phyloP scores from a whole-genome alignment of 495 filamentous ascomycete genomes.

The Tuber melanosporum region DNA sequence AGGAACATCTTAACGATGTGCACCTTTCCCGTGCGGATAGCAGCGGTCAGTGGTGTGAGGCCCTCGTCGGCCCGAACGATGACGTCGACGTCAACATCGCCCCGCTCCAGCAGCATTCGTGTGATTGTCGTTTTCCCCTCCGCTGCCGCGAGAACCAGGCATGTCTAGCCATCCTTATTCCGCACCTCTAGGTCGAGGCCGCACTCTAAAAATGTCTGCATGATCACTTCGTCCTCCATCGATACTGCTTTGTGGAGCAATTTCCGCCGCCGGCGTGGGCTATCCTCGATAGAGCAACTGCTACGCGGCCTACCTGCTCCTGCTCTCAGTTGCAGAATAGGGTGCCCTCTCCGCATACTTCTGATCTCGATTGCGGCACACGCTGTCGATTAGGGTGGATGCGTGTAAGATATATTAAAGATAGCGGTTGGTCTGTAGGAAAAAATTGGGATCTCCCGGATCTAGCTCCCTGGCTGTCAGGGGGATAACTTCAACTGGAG shows the following conservation, averaged over 20 bases:
- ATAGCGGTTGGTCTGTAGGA: slow-evolving; percentile 26
- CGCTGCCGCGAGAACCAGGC: slow-evolving; percentile 18
- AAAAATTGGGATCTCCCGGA: slow-evolving; percentile 21
- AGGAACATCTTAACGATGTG: slow-evolving; percentile 19
- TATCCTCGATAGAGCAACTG: slow-evolving; percentile 22
- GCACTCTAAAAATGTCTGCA: slow-evolving; percentile 13
- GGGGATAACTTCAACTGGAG: slow-evolving; percentile 34
- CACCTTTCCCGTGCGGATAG: slow-evolving; percentile 12
- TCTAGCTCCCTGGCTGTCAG: slow-evolving; percentile 24
- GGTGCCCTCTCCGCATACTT: slow-evolving; percentile 8
- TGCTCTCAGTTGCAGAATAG: slow-evolving; percentile 23
- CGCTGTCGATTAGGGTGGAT: slow-evolving; percentile 21
- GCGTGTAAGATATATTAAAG: slow-evolving; percentile 22
- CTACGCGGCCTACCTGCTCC: slow-evolving; percentile 21
- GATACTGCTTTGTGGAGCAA: slow-evolving; percentile 15
- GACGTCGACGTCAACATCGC: slow-evolving; percentile 11
- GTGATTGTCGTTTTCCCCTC: background rate
- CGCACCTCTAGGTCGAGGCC: slow-evolving; percentile 12
- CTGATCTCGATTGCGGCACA: slow-evolving; percentile 12
- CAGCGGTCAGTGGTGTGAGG: slow-evolving; percentile 18
- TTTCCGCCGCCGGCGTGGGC: slow-evolving; percentile 8
- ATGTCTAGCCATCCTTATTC: slow-evolving; percentile 19
- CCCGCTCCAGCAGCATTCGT: slow-evolving; percentile 16
- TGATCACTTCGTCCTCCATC: slow-evolving; percentile 3
- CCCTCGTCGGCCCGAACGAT: background rate